Conservation (phyloP, 148 eudicot species). For the Nyssa sinensis region DNA sequence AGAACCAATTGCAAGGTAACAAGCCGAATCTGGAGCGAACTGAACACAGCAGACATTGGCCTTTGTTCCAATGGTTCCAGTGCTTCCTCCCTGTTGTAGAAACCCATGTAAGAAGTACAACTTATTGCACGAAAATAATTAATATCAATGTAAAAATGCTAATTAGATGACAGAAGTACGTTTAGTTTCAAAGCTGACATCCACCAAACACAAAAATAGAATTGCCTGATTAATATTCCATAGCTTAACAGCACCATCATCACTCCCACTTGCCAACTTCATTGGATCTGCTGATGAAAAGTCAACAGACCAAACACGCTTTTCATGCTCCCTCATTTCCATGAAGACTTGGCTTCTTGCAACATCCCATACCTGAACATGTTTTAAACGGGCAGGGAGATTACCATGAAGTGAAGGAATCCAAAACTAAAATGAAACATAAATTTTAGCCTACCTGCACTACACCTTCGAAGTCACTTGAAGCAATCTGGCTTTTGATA, state of each 20-base stretch:
- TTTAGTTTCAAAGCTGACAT: slow-evolving; percentile 92
- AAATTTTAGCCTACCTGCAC: slow-evolving; percentile 64
- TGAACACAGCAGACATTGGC: slow-evolving; percentile 97
- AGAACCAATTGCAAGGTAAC: slow-evolving; percentile 87
- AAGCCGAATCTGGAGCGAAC: slow-evolving; percentile 73
- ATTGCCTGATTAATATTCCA: slow-evolving; percentile 99
- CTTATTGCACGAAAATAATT: slow-evolving; percentile 42
- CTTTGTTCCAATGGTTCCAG: slow-evolving; percentile 84
- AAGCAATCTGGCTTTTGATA: slow-evolving; percentile 95
- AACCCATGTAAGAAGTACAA: slow-evolving; percentile 55
- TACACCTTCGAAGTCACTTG: slow-evolving; percentile 93
- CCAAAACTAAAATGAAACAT: background rate
- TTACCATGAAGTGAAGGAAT: background rate
- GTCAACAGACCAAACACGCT: slow-evolving; percentile 92
- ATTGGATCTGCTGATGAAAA: slow-evolving; percentile 91
- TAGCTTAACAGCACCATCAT: slow-evolving; percentile 96
- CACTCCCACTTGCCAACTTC: slow-evolving; percentile 94
- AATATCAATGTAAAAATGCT: slow-evolving; percentile 28
- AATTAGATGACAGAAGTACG: slow-evolving; percentile 70
- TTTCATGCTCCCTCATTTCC: slow-evolving; percentile 92
- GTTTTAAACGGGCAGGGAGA: background rate
- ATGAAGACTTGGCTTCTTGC: slow-evolving; percentile 77
- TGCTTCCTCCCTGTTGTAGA: slow-evolving; percentile 82
- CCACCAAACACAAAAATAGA: slow-evolving; percentile 90
- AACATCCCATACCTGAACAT: slow-evolving; percentile 87